Evolutionary conservation across 2,329 filamentous ascomycete genomes (phyloP).

Genomic region (Grosmannia penicillata): DNA sequence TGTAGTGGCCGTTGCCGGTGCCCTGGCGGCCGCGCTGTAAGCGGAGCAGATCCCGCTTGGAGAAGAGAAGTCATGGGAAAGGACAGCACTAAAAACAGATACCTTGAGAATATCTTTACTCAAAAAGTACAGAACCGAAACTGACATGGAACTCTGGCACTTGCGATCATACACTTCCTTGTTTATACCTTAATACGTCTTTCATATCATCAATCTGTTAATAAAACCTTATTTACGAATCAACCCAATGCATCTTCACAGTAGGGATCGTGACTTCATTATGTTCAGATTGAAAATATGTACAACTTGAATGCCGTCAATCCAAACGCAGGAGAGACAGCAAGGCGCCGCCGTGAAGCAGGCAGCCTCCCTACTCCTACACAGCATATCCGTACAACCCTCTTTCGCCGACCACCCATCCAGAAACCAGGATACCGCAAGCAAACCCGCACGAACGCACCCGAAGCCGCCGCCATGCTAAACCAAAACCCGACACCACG

Average conservation of each 20-base stretch:
- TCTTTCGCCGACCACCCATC: not conserved
- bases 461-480: constrained; percentile 4
- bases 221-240: not conserved
- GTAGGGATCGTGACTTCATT: not conserved
- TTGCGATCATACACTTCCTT: no score
- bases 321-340: not conserved
- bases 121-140: no score
- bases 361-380: constrained; percentile 2
- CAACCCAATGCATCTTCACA: not conserved
- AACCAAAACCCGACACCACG: constrained; percentile 2
- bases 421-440: not conserved
- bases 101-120: no score
- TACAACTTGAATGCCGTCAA: constrained; percentile 2
- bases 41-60: not conserved
- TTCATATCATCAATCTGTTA: not conserved
- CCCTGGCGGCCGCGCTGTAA: constrained; percentile 18
- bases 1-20: constrained; percentile 17
- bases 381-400: constrained; percentile 3
- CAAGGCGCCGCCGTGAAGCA: not conserved
- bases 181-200: not conserved
- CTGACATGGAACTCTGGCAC: no score
- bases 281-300: constrained; percentile 8
- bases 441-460: not conserved
- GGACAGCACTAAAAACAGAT: no score
- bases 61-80: no score